These are phyloP conservation scores for Aspergillus puulaauensis DNA, from an alignment of 2,329 filamentous ascomycete species.

Conservation along the genomic window DNA sequence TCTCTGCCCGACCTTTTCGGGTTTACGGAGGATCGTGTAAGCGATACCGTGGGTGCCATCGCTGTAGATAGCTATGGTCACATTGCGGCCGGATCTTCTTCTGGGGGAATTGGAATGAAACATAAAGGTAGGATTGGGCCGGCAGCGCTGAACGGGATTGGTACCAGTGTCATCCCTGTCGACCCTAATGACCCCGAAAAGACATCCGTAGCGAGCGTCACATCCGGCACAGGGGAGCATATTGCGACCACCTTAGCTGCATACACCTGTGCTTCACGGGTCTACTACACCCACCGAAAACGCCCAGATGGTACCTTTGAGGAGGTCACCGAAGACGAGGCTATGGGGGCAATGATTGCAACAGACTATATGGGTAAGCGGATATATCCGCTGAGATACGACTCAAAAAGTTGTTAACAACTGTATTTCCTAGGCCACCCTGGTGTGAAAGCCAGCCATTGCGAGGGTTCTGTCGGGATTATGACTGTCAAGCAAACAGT, in stretches of 20 bases:
- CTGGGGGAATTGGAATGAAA: slow-evolving; percentile 98
- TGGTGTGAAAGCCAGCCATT: slow-evolving; percentile 75
- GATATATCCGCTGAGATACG: no score
- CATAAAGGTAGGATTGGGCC: slow-evolving; percentile 88
- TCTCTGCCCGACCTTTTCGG: not conserved
- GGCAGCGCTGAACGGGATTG: slow-evolving; percentile 87
- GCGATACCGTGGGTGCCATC: slow-evolving; percentile 94
- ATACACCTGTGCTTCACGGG: slow-evolving; percentile 77
- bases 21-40: slow-evolving; percentile 61
- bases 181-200: slow-evolving; percentile 68
- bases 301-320: slow-evolving; percentile 61
- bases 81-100: slow-evolving; percentile 93
- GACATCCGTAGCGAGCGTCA: slow-evolving; percentile 76
- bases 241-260: slow-evolving; percentile 96
- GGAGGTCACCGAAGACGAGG: slow-evolving; percentile 72
- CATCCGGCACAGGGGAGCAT: slow-evolving; percentile 94
- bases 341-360: slow-evolving; percentile 73
- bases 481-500: slow-evolving; percentile 83
- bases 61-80: slow-evolving; percentile 82
- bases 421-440: slow-evolving; percentile 60
- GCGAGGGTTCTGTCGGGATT: slow-evolving; percentile 84
- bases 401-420: slow-evolving; percentile 4
- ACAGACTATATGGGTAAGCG: slow-evolving; percentile 80
- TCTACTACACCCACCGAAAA: slow-evolving; percentile 70
- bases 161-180: slow-evolving; percentile 81